Conservation (phyloP, 352 stramenopile species). For the Paralagenidium karlingii region DNA sequence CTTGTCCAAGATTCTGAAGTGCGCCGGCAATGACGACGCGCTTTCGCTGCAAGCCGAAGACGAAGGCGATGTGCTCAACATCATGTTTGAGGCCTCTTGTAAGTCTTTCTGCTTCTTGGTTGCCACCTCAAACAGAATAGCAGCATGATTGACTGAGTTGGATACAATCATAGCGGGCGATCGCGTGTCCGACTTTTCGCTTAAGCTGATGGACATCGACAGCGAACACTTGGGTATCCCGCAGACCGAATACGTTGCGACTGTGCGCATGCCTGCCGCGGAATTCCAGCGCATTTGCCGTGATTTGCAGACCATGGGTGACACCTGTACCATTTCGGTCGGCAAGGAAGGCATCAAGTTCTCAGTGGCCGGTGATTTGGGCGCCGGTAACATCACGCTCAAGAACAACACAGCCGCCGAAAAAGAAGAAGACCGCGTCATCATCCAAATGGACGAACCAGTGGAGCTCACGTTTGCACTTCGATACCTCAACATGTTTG, state of each 20-base stretch:
- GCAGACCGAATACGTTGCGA: conserved; percentile 97
- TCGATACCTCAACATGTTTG: conserved; percentile 99
- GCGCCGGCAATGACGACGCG: conserved; percentile 95
- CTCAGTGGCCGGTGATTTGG: conserved; percentile 92
- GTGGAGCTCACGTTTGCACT: conserved; percentile 98
- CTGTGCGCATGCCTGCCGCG: conserved; percentile 86
- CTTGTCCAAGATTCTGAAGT: conserved; percentile 99
- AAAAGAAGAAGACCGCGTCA: conserved; percentile 85
- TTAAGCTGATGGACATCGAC: conserved; percentile 99
- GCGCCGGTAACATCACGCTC: conserved; percentile 92
- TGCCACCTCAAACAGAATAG: no score
- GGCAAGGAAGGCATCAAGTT: conserved; percentile 98
- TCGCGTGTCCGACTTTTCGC: conserved; percentile 92
- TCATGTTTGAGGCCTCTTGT: conserved; percentile 97
- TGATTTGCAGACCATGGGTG: conserved; percentile 96
- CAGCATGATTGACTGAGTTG: conserved; percentile 27
- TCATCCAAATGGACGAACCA: conserved; percentile 98
- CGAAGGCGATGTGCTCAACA: conserved; percentile 90
- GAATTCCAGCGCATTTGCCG: conserved; percentile 99
- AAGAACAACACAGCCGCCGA: conserved; percentile 84
- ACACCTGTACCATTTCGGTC: conserved; percentile 94
- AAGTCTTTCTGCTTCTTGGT: conserved; percentile 30
- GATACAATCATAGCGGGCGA: conserved; percentile 50
- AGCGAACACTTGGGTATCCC: conserved; percentile 98
- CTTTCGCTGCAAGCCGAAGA: conserved; percentile 98